Base-by-base conservation (phyloP, 140 eudicot genomes). In the Stevia rebaudiana region DNA sequence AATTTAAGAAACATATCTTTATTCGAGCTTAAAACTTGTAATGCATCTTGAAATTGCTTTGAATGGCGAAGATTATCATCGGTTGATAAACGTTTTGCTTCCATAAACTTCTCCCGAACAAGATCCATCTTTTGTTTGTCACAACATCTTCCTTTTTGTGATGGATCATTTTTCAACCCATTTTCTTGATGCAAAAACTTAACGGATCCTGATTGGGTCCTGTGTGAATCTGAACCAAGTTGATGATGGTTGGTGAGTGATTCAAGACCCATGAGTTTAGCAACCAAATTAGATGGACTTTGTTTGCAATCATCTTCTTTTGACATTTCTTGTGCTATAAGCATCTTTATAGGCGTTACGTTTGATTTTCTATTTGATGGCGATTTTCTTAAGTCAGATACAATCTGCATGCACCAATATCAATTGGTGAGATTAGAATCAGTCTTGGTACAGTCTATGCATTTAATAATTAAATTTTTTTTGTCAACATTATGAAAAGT, bases 231-330 rank as follows among this genome's bases (percentile, higher is more conserved):
- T 49, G 77, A 59, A 64, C 51, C 75, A 50, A 79, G 74, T 43
- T 80, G 79, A 54, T 67, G 83, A 19, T 39, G 83, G 3, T 36
- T 78, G 0, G 96, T 95, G 16, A 88, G 78, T 42, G 84, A 64
- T 61, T 94, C 99, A 21, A 94, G 97, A 6, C 99, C 99, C 97
- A 94, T 94, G 30, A 94, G 61, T 74, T 83, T 88, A 12, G 97
- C 99, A 22, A 94, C 99, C 55, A 94, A 68, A 74, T 76, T 83
- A 22, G 97, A 85, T 2, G 99, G 85, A 25, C 74, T 85, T 40
- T 75, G 94, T 46, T 76, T 83, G 33, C 74, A 69, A 46, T 76
- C 90, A 31, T 80, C 82, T 61, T 94, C 99, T 71, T 83, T 88
- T 7, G 83, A 85, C 97, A 94, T 94, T 69, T 94, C 99, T 63